Base-by-base conservation (phyloP, 1,284 basidiomycete genomes). In the Leccinum pseudoinsigne region DNA sequence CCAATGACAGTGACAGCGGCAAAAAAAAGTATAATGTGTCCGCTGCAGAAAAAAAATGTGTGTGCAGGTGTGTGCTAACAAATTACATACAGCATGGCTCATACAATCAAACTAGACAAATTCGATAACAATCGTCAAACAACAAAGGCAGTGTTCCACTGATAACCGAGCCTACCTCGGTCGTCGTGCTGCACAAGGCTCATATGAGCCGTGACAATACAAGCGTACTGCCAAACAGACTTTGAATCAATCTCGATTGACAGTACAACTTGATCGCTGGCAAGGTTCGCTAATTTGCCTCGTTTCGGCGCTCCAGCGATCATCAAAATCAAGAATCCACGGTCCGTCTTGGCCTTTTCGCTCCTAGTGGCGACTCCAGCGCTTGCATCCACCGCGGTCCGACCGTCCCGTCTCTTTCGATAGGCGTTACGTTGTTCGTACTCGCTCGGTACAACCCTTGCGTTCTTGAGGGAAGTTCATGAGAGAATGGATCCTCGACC, bases 331-430 rank as follows among this genome's bases (percentile, higher is more conserved):
- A 73, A 47, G 57, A 63, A 54, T 66, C 67, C 9, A 54, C 59
- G 7, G 6, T 60, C 55, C 74, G 68, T 61, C 70, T 66, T 42
- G 68, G 63, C 59, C 74, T 65, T 62, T 74, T 74, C n/a, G 59
- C 64, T 12, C 66, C 74, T 5, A 74, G 31, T 6, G 72, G 72
- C 26, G 72, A 74, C 55, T 74, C 75, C 58, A 71, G 21, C 34
- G 61, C 62, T 45, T 74, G 70, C 57, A 71, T 62, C 55, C 66
- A 64, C 53, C 61, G 69, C 36, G 69, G 60, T 6, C 68, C 70
- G 40, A 64, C 50, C 18, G 63, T 9, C 26, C 14, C 31, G 5
- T 66, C 64, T 21, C 70, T 64, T 51, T 73, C 75, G 28, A 76
- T 59, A 38, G 75, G 74, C 47, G 72, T 74, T 28, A 71, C 65